Conservation (phyloP, 441 rosid genomes). For the Gossypium aridum region DNA sequence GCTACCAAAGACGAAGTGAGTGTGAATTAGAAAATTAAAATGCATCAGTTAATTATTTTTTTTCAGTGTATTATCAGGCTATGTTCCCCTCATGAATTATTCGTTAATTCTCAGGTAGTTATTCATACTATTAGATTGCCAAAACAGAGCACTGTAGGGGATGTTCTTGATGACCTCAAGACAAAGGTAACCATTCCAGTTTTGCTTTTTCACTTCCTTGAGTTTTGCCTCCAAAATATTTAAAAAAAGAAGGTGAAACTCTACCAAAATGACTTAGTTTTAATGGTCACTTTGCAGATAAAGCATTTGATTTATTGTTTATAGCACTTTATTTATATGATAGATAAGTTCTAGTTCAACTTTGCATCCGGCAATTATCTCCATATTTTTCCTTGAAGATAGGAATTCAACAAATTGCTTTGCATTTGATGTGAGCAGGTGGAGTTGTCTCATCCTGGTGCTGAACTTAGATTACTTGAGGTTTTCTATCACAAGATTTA, state of each 20-base stretch:
- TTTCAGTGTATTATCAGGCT: conserved; percentile 9
- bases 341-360: background rate
- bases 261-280: background rate
- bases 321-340: background rate
- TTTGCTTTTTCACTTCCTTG: conserved; percentile 6
- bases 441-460: conserved; percentile 78
- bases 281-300: background rate
- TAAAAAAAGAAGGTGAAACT: background rate
- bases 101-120: conserved; percentile 38
- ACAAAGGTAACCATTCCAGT: conserved; percentile 35
- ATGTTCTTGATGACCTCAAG: conserved; percentile 64
- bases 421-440: conserved; percentile 42
- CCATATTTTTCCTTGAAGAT: background rate
- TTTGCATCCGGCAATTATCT: background rate
- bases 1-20: conserved; percentile 71
- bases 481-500: conserved; percentile 91
- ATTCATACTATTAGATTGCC: conserved; percentile 68
- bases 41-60: conserved; percentile 9
- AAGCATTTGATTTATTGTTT: background rate
- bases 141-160: conserved; percentile 68
- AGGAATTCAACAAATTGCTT: background rate
- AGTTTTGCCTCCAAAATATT: background rate
- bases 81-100: conserved; percentile 13
- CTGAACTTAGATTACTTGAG: conserved; percentile 90
- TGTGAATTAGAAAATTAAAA: conserved; percentile 15